Evolutionary conservation across 495 filamentous ascomycete genomes (phyloP), one percentile per base, ranked within the genome.

Genomic region (Elaphomyces granulatus): DNA sequence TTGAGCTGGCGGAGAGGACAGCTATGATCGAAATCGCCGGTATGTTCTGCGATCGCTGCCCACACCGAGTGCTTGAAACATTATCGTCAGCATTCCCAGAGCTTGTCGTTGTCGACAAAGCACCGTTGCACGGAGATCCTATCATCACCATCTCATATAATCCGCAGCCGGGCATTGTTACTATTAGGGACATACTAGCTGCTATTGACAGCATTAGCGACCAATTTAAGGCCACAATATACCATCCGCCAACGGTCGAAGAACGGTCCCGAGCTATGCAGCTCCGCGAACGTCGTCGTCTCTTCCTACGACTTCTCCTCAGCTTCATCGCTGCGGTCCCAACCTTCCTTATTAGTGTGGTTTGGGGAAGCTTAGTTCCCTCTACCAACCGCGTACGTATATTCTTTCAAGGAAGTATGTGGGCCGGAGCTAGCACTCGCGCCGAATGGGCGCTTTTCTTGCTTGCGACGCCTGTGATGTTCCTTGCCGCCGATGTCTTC

Each of bases 31-130:
- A 47, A 21, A 68, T 96, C 30, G 72, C 82, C 32, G 88, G 90
- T 30, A 86, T 95, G 72, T 88, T 80, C 59, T 95, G 88, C 59
- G 68, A 75, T 28, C 80, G 87, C 53, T 95, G 90, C 48, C 80
- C 87, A 2, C 56, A 60, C 6, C 70, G 74, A 20, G 66, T 93
- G 10, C 45, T 66, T 1, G 59, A 49, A 2, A 63, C 65, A 3
- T 56, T 92, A 40, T 47, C 67, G 31, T 56, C 54, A n/a, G 68
- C 77, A 17, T 63, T 67, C 1, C 56, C 59, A n/a, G n/a, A n/a
- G n/a, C 38, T 31, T 16, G 32, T 79, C 14, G 49, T 47, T 3
- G 52, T 81, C 15, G 68, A 73, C 7, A 59, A 69, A 16, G 20
- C 54, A 1, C 57, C 68, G 10, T 77, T 67, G 8, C 43, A 70